A percentile compares a stretch with the other conserved stretches of the same genome.
Evolutionary conservation across 257 asterid genomes (phyloP).

Genomic region (Nicotiana otophora): DNA sequence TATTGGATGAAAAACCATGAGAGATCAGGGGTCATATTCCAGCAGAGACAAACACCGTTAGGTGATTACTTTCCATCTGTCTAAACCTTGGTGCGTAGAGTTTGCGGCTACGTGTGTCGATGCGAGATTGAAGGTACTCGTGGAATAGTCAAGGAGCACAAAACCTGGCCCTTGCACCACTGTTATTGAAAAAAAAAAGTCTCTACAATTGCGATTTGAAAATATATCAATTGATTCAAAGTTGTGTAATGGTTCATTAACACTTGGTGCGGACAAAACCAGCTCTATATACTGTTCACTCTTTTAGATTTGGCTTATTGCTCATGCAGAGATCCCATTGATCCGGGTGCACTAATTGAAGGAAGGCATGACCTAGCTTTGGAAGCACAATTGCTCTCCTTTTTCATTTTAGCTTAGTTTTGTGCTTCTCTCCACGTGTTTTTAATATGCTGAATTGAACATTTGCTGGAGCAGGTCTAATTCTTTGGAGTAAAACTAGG

Average conservation of each 20-base stretch:
- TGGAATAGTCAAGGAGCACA: no score
- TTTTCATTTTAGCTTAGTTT: not conserved
- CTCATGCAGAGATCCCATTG: not conserved
- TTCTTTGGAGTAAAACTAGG: constrained; percentile 88
- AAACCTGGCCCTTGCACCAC: no score
- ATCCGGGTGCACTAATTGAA: not conserved
- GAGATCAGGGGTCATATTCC: no score
- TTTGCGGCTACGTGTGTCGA: no score
- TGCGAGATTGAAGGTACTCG: no score
- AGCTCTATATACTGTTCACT: not conserved
- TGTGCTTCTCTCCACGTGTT: not conserved
- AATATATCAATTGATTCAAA: not conserved
- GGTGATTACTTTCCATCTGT: no score
- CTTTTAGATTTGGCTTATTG: constrained; percentile 4
- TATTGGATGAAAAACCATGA: no score
- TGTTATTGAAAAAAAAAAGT: no score
- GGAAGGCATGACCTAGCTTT: not conserved
- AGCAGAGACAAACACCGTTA: no score
- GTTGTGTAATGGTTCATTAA: not conserved
- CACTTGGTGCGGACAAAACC: not conserved
- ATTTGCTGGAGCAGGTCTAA: constrained; percentile 48
- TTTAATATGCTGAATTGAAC: not conserved
- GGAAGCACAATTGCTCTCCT: not conserved
- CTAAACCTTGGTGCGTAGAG: no score
- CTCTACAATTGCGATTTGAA: not conserved